These are phyloP conservation scores for Hypomyces rosellus DNA, from an alignment of 2,329 filamentous ascomycete species.

Conservation along the genomic window DNA sequence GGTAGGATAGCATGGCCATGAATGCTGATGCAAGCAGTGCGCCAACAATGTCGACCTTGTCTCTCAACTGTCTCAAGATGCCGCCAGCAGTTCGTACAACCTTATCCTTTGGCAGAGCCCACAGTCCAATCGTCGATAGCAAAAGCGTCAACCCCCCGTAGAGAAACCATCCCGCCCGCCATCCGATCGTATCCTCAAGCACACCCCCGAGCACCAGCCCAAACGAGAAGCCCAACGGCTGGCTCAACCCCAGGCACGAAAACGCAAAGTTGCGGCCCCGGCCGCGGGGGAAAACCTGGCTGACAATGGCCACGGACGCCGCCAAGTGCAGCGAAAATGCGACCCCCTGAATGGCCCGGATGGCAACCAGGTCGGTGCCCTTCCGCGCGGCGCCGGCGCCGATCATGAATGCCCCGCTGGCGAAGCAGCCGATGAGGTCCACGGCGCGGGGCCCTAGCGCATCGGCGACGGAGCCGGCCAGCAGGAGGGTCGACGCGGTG, in stretches of 20 bases:
- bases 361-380: slow-evolving; percentile 29
- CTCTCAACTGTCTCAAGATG: slow-evolving; percentile 18
- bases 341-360: slow-evolving; percentile 36
- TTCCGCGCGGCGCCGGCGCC: slow-evolving; percentile 24
- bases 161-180: slow-evolving; percentile 42
- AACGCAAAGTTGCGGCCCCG: slow-evolving; percentile 35
- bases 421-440: slow-evolving; percentile 27
- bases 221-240: slow-evolving; percentile 43
- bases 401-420: slow-evolving; percentile 24
- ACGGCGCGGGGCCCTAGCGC: slow-evolving; percentile 28
- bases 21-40: slow-evolving; percentile 39
- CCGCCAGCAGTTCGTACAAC: slow-evolving; percentile 19
- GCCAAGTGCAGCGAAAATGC: slow-evolving; percentile 30
- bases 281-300: slow-evolving; percentile 24
- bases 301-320: slow-evolving; percentile 30
- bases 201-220: slow-evolving; percentile 45
- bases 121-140: slow-evolving; percentile 29
- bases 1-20: slow-evolving; percentile 45
- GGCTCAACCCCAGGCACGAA: slow-evolving; percentile 37
- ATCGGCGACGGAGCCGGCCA: slow-evolving; percentile 34
- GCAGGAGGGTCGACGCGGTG: slow-evolving; percentile 29
- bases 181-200: slow-evolving; percentile 39
- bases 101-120: slow-evolving; percentile 26
- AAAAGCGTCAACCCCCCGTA: slow-evolving; percentile 29
- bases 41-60: slow-evolving; percentile 50